Base-by-base conservation (phyloP, 1,284 basidiomycete species). In the Sporisorium scitamineum region DNA sequence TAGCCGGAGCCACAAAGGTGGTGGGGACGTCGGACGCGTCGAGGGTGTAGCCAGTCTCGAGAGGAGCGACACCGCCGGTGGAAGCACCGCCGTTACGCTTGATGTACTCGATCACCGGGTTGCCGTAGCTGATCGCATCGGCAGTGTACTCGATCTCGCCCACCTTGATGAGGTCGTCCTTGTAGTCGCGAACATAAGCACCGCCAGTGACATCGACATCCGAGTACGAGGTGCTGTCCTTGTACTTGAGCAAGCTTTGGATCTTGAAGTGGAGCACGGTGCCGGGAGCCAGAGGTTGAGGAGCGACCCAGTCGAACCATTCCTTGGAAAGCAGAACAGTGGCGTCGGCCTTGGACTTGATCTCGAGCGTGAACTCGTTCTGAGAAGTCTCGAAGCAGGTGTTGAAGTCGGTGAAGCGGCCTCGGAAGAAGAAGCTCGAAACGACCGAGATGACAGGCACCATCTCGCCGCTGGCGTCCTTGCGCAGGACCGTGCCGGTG, bases 341-440 rank as follows among this genome's bases (percentile, higher is more conserved):
- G 73, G 97, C 92, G 48, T 90, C 90, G 1, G 94, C 92, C 76
- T 94, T 92, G 32, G 89, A 91, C 59, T 89, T 88, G 76, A 97
- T 84, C 50, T 91, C 88, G 51, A 99, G 92, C 50, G 91, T 86
- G 86, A 96, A 97, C 86, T 96, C 94, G 75, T 95, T 92, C 55
- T 91, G 89, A 26, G 91, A 92, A 4, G 65, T 71, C 87, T 98
- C 95, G 86, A 99, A 99, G 1, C 96, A 98, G 87, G 96, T 95
- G 85, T 92, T 90, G 86, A 91, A 98, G 88, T 99, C 97, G 80
- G 88, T 89, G 88, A 97, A 99, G 61, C 90, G 90, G 63, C 96
- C 96, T 71, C 97, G 94, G 88, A 97, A 99, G 68, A 99, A 90
- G 92, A 99, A 99, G 37, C 94, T 90, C 0, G 95, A 98, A 39